Conservation (phyloP, 441 rosid genomes). For the Euphorbia celastroides region DNA sequence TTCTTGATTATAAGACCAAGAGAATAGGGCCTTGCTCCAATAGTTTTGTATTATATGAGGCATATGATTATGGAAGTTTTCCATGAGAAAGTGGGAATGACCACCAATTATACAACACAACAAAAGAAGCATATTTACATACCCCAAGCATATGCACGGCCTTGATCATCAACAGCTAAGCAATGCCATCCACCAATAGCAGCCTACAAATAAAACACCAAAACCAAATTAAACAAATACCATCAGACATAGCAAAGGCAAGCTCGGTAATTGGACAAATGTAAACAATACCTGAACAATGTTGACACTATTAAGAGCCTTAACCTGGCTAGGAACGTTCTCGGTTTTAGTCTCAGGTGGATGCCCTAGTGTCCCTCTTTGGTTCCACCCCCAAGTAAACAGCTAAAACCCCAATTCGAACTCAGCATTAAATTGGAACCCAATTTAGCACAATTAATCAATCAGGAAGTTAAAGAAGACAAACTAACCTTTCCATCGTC, state of each 20-base stretch:
- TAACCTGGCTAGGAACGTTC: conserved; percentile 78
- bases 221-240: neutral
- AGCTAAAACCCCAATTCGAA: conserved; percentile 35
- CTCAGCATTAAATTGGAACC: neutral
- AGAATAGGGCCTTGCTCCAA: neutral
- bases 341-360: conserved; percentile 91
- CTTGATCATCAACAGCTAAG: conserved; percentile 99
- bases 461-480: neutral
- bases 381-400: conserved; percentile 99
- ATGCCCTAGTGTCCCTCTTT: conserved; percentile 95
- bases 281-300: conserved; percentile 74
- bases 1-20: no score
- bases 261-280: neutral
- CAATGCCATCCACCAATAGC: conserved; percentile 99
- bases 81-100: neutral
- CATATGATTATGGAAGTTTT: neutral
- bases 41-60: neutral
- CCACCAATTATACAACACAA: neutral
- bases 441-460: neutral
- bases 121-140: conserved; percentile 6
- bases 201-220: conserved; percentile 40
- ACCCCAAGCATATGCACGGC: conserved; percentile 98
- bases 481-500: conserved; percentile 78
- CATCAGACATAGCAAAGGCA: neutral
- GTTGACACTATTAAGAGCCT: conserved; percentile 68